Percentiles rank a stretch among this genome's conserved stretches.
Evolutionary conservation across 352 stramenopile species (phyloP).

Genomic region (Aphanomyces cochlioides): DNA sequence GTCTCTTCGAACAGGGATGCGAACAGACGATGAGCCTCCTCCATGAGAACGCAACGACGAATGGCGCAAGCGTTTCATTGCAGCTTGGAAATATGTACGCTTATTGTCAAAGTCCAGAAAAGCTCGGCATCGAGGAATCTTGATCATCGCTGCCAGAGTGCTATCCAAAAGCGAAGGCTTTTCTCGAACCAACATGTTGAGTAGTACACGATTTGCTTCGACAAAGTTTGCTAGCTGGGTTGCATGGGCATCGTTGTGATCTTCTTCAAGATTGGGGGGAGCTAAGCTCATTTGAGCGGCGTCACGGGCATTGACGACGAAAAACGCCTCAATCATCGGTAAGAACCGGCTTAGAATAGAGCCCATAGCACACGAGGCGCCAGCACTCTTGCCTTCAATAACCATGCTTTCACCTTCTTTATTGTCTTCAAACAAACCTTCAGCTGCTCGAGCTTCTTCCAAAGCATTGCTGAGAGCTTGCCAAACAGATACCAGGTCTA

Average conservation of each 20-base stretch:
- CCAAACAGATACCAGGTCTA: slow-evolving; percentile 65
- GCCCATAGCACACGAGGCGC: slow-evolving; percentile 86
- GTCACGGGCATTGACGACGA: slow-evolving; percentile 95
- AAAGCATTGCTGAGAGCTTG: slow-evolving; percentile 66
- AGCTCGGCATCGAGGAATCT: slow-evolving; percentile 91
- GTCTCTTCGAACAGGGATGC: slow-evolving; percentile 88
- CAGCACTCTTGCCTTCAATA: slow-evolving; percentile 84
- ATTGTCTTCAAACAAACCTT: slow-evolving; percentile 70
- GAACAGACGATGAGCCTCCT: slow-evolving; percentile 82
- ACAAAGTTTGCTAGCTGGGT: slow-evolving; percentile 90
- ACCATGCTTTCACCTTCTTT: slow-evolving; percentile 51
- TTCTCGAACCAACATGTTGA: slow-evolving; percentile 97
- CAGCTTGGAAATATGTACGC: slow-evolving; percentile 96
- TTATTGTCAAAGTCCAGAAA: slow-evolving; percentile 99
- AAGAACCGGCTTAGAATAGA: slow-evolving; percentile 96
- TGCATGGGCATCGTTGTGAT: slow-evolving; percentile 49
- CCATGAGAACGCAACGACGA: slow-evolving; percentile 78
- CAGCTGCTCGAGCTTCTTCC: slow-evolving; percentile 66
- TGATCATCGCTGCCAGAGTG: slow-evolving; percentile 93
- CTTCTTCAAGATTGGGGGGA: slow-evolving; percentile 48
- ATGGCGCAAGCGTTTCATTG: slow-evolving; percentile 90
- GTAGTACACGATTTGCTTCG: slow-evolving; percentile 92
- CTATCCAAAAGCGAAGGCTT: slow-evolving; percentile 96
- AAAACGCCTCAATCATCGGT: slow-evolving; percentile 97
- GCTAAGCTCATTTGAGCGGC: slow-evolving; percentile 68